Percentiles rank a stretch among this genome's conserved stretches.
Conservation (phyloP, 2,329 filamentous ascomycete genomes). For the Plenodomus tracheiphilus region DNA sequence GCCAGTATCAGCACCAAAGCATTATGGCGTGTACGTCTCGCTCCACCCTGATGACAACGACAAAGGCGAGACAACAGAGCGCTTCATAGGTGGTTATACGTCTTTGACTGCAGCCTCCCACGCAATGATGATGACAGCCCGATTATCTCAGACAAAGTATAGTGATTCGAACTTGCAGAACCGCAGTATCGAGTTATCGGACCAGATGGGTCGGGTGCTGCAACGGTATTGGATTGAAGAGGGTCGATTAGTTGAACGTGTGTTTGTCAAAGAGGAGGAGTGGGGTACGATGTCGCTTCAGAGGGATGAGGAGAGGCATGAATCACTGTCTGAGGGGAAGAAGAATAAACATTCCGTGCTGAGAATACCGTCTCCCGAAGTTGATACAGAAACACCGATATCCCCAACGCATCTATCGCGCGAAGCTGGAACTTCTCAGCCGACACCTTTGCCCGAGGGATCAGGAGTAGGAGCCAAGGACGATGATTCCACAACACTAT, state of each 20-base stretch:
- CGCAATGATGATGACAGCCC: slow-evolving; percentile 5
- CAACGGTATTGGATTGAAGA: slow-evolving; percentile 3
- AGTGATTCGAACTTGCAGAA: not conserved
- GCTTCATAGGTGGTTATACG: slow-evolving; percentile 4
- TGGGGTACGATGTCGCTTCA: not conserved
- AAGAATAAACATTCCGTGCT: not conserved
- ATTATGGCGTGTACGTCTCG: slow-evolving; percentile 5
- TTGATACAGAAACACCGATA: no score
- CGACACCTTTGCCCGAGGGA: no score
- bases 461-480: no score
- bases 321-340: not conserved
- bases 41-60: not conserved
- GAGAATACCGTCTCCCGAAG: not conserved
- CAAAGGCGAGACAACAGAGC: not conserved
- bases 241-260: not conserved
- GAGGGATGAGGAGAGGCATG: not conserved
- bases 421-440: no score
- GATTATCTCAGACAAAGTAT: not conserved
- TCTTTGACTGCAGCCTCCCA: slow-evolving; percentile 2
- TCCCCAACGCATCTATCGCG: no score
- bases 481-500: no score
- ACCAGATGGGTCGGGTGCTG: not conserved
- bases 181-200: slow-evolving; percentile 3
- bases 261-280: not conserved
- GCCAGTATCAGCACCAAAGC: not conserved